phyloP scores from a whole-genome alignment of 495 filamentous ascomycete species.

The Eremomyces bilateralis region DNA sequence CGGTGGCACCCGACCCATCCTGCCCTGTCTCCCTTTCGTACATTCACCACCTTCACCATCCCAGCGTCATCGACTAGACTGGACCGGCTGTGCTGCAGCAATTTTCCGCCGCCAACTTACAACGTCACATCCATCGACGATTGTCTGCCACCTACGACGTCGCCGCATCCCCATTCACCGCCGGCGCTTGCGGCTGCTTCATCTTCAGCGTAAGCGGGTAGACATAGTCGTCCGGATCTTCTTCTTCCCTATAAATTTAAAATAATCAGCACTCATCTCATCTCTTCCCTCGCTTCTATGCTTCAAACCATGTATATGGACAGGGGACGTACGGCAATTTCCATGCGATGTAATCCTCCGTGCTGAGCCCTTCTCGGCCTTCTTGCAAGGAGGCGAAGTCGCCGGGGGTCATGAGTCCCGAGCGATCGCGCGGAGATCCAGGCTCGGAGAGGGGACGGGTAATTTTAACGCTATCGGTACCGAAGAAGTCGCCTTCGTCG shows the following conservation, averaged over 20 bases:
- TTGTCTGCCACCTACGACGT: background rate
- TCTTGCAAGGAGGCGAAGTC: constrained; percentile 95
- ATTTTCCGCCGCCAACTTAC: too few species aligned
- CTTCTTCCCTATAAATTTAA: constrained; percentile 68
- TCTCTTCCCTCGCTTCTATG: too few species aligned
- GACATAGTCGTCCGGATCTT: constrained; percentile 82
- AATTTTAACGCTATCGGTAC: constrained; percentile 77
- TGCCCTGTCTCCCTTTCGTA: background rate
- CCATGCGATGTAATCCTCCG: constrained; percentile 96
- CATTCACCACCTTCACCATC: background rate
- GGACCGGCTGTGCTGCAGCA: too few species aligned
- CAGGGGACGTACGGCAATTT: constrained; percentile 66
- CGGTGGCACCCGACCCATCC: background rate
- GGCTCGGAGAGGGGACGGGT: constrained; percentile 82
- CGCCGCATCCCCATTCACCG: background rate
- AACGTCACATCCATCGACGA: background rate
- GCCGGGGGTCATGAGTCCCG: constrained; percentile 97
- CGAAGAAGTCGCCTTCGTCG: constrained; percentile 64
- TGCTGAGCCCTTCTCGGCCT: constrained; percentile 75
- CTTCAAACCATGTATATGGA: too few species aligned
- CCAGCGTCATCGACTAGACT: too few species aligned
- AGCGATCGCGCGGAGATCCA: constrained; percentile 71
- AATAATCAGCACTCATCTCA: too few species aligned
- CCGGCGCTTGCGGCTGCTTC: constrained; percentile 9
- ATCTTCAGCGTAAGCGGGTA: constrained; percentile 62